These are phyloP conservation scores for Kluyveromyces siamensis DNA, from an alignment of 805 yeast genomes.

Conservation along the genomic window DNA sequence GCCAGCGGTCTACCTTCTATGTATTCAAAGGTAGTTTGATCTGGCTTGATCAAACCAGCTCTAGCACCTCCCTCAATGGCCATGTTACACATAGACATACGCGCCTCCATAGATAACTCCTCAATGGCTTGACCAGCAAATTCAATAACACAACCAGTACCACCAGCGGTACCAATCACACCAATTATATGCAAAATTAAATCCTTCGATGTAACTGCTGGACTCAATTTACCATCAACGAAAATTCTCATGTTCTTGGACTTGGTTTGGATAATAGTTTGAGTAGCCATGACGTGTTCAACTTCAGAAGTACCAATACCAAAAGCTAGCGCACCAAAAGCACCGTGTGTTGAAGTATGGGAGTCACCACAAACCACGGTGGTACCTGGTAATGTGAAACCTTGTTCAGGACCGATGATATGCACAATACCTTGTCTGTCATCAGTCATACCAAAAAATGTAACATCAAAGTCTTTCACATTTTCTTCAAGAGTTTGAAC, in stretches of 20 bases:
- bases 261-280: slow-evolving; percentile 87
- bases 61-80: slow-evolving; percentile 98
- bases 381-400: slow-evolving; percentile 96
- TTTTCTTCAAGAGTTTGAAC: slow-evolving; percentile 88
- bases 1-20: slow-evolving; percentile 91
- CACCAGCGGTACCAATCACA: slow-evolving; percentile 97
- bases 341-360: slow-evolving; percentile 98
- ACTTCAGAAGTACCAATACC: slow-evolving; percentile 99
- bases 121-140: slow-evolving; percentile 94
- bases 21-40: slow-evolving; percentile 78
- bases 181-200: slow-evolving; percentile 91
- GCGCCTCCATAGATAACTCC: slow-evolving; percentile 86
- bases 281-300: slow-evolving; percentile 97
- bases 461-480: slow-evolving; percentile 80
- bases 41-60: slow-evolving; percentile 99
- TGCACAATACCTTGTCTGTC: slow-evolving; percentile 97
- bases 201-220: slow-evolving; percentile 95
- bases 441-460: slow-evolving; percentile 92
- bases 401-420: slow-evolving; percentile 98
- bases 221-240: slow-evolving; percentile 73
- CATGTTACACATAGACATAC: slow-evolving; percentile 99
- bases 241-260: slow-evolving; percentile 91
- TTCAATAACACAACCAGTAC: slow-evolving; percentile 95
- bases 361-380: slow-evolving; percentile 99
- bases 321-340: slow-evolving; percentile 93